A percentile compares a stretch with the other conserved stretches of the same genome.
Evolutionary conservation across 352 stramenopile species (phyloP).

Genomic region (Achlya hypogyna): DNA sequence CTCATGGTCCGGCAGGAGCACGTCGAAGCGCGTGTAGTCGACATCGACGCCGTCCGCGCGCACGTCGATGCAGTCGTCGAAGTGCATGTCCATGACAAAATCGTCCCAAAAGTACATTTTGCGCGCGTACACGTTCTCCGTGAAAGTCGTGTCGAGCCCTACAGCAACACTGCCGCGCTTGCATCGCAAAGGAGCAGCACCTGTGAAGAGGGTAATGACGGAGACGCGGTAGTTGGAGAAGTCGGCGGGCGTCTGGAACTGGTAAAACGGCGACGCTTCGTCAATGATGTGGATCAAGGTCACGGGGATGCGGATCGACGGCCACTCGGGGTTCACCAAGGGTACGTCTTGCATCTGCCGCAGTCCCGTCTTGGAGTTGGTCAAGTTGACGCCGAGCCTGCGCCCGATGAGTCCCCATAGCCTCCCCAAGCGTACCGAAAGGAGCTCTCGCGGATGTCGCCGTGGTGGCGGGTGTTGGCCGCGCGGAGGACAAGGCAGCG

Average conservation of each 20-base stretch:
- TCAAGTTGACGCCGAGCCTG: constrained; percentile 65
- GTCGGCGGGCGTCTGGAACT: constrained; percentile 61
- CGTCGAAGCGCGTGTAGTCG: constrained; percentile 61
- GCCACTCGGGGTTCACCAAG: constrained; percentile 67
- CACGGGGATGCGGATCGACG: constrained; percentile 69
- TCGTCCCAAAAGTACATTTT: constrained; percentile 86
- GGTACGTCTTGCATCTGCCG: constrained; percentile 78
- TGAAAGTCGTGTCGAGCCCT: constrained; percentile 72
- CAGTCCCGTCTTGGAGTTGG: constrained; percentile 65
- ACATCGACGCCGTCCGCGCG: constrained; percentile 53
- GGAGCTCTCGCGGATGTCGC: constrained; percentile 76
- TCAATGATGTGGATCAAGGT: constrained; percentile 80
- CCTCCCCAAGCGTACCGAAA: constrained; percentile 36
- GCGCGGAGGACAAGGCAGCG: constrained; percentile 69
- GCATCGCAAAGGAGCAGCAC: background rate
- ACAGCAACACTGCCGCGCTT: background rate
- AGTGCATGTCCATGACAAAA: constrained; percentile 71
- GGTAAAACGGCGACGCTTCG: constrained; percentile 66
- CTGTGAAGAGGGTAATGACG: constrained; percentile 67
- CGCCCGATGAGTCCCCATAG: background rate
- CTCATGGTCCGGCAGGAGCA: background rate
- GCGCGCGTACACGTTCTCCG: constrained; percentile 75
- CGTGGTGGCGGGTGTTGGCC: constrained; percentile 68
- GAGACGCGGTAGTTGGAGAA: constrained; percentile 60
- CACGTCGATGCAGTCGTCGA: constrained; percentile 67